These are phyloP conservation scores for Camellia granthamiana DNA, from an alignment of 148 eudicot genomes.

Conservation along the genomic window DNA sequence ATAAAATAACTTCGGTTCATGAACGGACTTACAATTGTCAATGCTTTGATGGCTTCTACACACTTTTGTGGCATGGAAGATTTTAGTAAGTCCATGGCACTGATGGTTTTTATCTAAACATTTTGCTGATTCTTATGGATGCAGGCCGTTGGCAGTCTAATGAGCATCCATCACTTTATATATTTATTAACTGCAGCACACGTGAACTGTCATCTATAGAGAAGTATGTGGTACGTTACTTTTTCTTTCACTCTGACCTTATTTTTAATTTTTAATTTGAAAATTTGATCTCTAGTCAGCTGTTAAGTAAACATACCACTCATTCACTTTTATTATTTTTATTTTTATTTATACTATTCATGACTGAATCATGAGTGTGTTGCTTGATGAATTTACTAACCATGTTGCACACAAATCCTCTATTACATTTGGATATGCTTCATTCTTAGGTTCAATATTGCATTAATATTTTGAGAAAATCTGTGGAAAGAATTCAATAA, in stretches of 20 bases:
- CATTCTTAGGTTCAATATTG: neutral
- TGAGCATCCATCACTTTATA: conserved; percentile 69
- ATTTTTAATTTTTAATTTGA: neutral
- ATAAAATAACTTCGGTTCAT: neutral
- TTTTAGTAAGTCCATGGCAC: neutral
- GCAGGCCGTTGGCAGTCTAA: conserved; percentile 88
- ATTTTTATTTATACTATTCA: neutral
- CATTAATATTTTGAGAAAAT: neutral
- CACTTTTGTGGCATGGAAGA: neutral
- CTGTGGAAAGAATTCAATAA: neutral
- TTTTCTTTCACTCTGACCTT: conserved; percentile 18
- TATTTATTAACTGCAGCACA: conserved; percentile 84
- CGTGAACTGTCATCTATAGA: conserved; percentile 80
- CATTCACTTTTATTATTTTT: neutral
- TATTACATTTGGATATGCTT: neutral
- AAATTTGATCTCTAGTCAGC: neutral
- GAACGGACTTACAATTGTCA: neutral
- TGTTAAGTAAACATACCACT: neutral
- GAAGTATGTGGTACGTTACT: conserved; percentile 85
- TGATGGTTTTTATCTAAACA: conserved; percentile 7
- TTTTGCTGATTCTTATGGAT: conserved; percentile 14
- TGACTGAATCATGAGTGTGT: neutral
- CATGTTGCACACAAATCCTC: neutral
- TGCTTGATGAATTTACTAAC: neutral
- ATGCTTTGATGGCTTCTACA: neutral